Base-by-base conservation (phyloP, 2,329 filamentous ascomycete species). In the Neofusicoccum sp. region DNA sequence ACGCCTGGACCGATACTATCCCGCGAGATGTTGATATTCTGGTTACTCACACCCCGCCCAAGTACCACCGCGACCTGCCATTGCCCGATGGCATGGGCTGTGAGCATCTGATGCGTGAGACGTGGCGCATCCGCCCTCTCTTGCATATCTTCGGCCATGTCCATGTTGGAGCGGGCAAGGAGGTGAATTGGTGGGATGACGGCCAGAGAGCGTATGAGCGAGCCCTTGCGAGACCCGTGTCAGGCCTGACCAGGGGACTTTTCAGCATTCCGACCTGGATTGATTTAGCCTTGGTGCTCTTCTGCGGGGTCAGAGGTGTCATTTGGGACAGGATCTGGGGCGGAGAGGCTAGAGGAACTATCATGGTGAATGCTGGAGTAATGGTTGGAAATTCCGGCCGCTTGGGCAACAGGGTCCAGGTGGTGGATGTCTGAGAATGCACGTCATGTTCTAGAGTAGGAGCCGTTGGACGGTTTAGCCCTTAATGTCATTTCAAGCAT, bases 121-220 rank as follows among this genome's bases (percentile, higher is more conserved):
- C 89, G 16, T 90, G 89, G 86, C 84, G 89, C 36, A 85, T 91
- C 9, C 56, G 57, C 31, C 92, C 92, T 0, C 79, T 79, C 11
- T 77, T 96, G 12, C 91, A 96, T 73, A 83, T 96, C 49, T 96
- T 95, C 71, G 92, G 91, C 1, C 92, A 96, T 74, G 83, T 93
- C 26, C 92, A 96, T 76, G 89, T 83, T 69, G 89, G 86, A 7
- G 84, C 89, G 47, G 92, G 91, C 14, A 79, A 79, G 44, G 86
- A 92, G 68, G 74, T 86, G 0, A 81, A 89, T 8, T 89, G 85
- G 75, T 96, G 89, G 81, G 90, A 95, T 72, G 83, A 86, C 28
- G 84, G 85, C 62, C 90, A 96, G 73, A 77, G 77, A 33, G 83
- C 83, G 1, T 92, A 91, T 75, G 90, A 93, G 75, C 78, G 79